Percentiles rank a stretch among this genome's conserved stretches.
Evolutionary conservation across 805 yeast genomes (phyloP).

Genomic region (Yarrowia keelungensis): DNA sequence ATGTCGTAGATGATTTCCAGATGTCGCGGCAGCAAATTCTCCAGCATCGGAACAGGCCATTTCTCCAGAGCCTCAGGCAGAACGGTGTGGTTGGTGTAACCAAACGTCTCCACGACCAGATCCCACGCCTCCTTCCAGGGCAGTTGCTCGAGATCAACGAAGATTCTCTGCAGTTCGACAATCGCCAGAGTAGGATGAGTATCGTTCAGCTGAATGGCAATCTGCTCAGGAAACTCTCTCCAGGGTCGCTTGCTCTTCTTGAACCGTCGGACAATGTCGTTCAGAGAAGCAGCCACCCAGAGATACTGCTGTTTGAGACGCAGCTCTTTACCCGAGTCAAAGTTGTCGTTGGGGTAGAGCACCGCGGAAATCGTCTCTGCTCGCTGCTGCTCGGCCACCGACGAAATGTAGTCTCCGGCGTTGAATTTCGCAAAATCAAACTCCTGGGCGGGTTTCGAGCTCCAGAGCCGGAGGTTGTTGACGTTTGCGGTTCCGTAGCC

Average conservation of each 20-base stretch:
- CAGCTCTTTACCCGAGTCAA: slow-evolving; percentile 87
- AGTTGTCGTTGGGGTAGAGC: slow-evolving; percentile 91
- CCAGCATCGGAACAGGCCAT: slow-evolving; percentile 88
- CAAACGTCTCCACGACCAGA: slow-evolving; percentile 79
- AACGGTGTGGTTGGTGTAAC: slow-evolving; percentile 94
- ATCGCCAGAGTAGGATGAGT: slow-evolving; percentile 94
- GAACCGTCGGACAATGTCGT: slow-evolving; percentile 88
- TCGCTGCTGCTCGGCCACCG: slow-evolving; percentile 82
- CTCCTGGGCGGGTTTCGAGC: slow-evolving; percentile 86
- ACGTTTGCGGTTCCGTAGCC: slow-evolving; percentile 80
- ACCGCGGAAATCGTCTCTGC: slow-evolving; percentile 95
- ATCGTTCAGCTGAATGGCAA: slow-evolving; percentile 92
- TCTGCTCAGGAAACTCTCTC: slow-evolving; percentile 81
- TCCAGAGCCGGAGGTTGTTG: slow-evolving; percentile 89
- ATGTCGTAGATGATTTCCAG: slow-evolving; percentile 88
- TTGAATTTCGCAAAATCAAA: slow-evolving; percentile 91
- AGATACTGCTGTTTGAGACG: slow-evolving; percentile 94
- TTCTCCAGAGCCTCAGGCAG: slow-evolving; percentile 94
- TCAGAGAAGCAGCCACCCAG: slow-evolving; percentile 95
- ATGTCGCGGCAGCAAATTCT: slow-evolving; percentile 85
- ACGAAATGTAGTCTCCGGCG: slow-evolving; percentile 85
- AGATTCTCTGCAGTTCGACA: slow-evolving; percentile 84
- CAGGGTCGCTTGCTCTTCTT: slow-evolving; percentile 79
- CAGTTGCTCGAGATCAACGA: slow-evolving; percentile 82
- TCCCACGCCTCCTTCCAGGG: slow-evolving; percentile 87